Evolutionary conservation across 1,139 yeast genomes (phyloP), one percentile per base, ranked within the genome.

Genomic region (Debaryomyces singareniensis): DNA sequence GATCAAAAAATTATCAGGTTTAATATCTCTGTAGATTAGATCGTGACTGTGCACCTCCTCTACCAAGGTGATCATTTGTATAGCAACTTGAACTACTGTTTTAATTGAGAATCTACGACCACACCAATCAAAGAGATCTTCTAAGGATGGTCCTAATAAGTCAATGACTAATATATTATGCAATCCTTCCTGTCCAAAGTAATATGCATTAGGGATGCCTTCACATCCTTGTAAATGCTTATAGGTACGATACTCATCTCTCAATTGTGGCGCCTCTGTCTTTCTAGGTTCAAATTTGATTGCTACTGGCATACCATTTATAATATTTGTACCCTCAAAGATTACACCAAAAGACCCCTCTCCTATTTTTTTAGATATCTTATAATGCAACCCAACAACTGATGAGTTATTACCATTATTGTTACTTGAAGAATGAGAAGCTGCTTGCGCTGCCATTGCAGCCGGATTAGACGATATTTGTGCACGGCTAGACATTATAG

Each of bases 61-160:
- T 27, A 89, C 87, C 39, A 93, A 69, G 24, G 78, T 68, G 45
- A 87, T 76, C 97, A 89, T 89, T 61, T 89, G 96, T 46, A 81
- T 81, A 20, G 96, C 94, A 29, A 86, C 78, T 67, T 84, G 84
- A 31, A 83, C 91, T 6, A 86, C 93, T 1, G 97, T 89, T 59
- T 89, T 87, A 37, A 83, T 75, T 32, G 81, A 69, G 55, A 91
- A 91, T 46, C 79, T 74, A 39, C 98, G 75, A 21, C 96, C 96
- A 62, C 98, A 91, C 97, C 96, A 89, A 58, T 91, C 97, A 57
- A 91, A 91, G 51, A 91, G 68, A 61, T 91, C 98, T 56, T 91
- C 98, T 39, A 91, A 67, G 2, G 95, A 84, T 2, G 98, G 98
- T 12, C 98, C 98, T 43, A 91, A 71, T 37, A 91, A 70, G 55